phyloP scores from a whole-genome alignment of 805 yeast genomes.

The Lipomyces sp. region DNA sequence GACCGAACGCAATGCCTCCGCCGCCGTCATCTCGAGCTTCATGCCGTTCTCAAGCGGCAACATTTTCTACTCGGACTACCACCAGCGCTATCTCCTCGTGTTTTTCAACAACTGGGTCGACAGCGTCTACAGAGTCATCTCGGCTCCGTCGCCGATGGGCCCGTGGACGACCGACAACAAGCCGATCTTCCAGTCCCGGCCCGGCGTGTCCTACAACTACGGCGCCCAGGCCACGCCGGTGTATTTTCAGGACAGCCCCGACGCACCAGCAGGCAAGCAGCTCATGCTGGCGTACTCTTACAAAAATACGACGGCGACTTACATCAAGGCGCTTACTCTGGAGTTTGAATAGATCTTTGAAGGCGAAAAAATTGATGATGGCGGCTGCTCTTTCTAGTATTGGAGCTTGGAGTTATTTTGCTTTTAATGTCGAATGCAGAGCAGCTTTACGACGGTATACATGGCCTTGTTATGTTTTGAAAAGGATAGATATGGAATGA shows the following conservation, averaged over 20 bases:
- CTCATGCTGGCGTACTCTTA: conserved; percentile 16
- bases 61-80: conserved; percentile 14
- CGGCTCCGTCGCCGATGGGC: conserved; percentile 16
- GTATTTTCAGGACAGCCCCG: not conserved
- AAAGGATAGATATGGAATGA: no score
- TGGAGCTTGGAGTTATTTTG: not conserved
- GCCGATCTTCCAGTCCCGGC: not conserved
- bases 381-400: not conserved
- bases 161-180: conserved; percentile 13
- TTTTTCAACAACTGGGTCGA: conserved; percentile 12
- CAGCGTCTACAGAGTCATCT: conserved; percentile 10
- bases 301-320: conserved; percentile 9
- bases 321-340: conserved; percentile 4
- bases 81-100: conserved; percentile 13
- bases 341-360: not conserved
- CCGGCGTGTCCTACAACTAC: conserved; percentile 11
- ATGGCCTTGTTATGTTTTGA: no score
- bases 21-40: conserved; percentile 6
- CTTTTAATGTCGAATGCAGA: not conserved
- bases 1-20: conserved; percentile 5
- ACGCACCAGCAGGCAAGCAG: not conserved
- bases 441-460: no score
- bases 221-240: conserved; percentile 6
- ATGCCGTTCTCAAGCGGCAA: conserved; percentile 9
- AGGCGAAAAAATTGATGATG: not conserved